These are phyloP conservation scores for Penicillium mononematosum DNA, from an alignment of 495 filamentous ascomycete species.

Conservation along the genomic window DNA sequence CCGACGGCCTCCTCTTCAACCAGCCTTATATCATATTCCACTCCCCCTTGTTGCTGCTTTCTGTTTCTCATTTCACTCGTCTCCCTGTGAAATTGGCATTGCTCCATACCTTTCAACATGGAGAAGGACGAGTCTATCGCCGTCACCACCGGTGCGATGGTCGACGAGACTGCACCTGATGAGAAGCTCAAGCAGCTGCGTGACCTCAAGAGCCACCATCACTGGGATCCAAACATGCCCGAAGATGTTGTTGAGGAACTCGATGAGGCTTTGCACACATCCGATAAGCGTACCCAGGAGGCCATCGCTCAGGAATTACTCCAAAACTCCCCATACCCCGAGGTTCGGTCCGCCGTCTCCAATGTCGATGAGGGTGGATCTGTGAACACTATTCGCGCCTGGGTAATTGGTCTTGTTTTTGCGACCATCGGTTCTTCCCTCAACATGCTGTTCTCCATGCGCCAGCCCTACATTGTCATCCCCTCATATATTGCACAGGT, in stretches of 20 bases:
- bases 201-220: slow-evolving; percentile 57
- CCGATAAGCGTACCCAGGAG: slow-evolving; percentile 52
- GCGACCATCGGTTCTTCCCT: slow-evolving; percentile 64
- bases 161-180: slow-evolving; percentile 47
- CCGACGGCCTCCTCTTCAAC: slow-evolving; percentile 14
- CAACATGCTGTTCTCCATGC: slow-evolving; percentile 71
- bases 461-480: slow-evolving; percentile 63
- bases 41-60: neutral
- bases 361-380: slow-evolving; percentile 65
- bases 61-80: slow-evolving; percentile 43
- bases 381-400: slow-evolving; percentile 68
- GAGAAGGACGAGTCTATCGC: slow-evolving; percentile 33
- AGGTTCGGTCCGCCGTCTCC: slow-evolving; percentile 47
- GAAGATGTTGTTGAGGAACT: slow-evolving; percentile 60
- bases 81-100: slow-evolving; percentile 21
- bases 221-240: slow-evolving; percentile 69
- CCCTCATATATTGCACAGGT: slow-evolving; percentile 69
- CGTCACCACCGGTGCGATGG: slow-evolving; percentile 23
- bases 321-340: slow-evolving; percentile 69
- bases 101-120: slow-evolving; percentile 22
- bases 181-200: slow-evolving; percentile 37
- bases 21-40: neutral
- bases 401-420: slow-evolving; percentile 67
- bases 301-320: slow-evolving; percentile 57
- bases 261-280: slow-evolving; percentile 55